Conservation (phyloP, 2,329 filamentous ascomycete genomes). For the Microcyclosporella mali region DNA sequence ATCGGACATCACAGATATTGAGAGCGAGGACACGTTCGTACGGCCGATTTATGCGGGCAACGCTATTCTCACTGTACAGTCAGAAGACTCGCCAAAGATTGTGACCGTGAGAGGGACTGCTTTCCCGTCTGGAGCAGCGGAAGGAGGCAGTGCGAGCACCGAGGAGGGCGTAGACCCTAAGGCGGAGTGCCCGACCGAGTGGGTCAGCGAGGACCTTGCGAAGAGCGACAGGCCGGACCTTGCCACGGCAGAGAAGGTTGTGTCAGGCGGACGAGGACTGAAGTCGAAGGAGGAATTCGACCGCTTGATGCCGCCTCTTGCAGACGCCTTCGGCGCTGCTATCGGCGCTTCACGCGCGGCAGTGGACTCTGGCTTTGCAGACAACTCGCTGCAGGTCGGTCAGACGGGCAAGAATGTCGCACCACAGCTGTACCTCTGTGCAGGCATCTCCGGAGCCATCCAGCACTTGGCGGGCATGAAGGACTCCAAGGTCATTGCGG, state of each 20-base stretch:
- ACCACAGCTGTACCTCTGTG: conserved; percentile 88
- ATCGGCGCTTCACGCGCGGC: conserved; percentile 92
- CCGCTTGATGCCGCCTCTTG: conserved; percentile 81
- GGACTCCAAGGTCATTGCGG: conserved; percentile 98
- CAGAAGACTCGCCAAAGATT: conserved; percentile 75
- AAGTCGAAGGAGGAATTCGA: conserved; percentile 99
- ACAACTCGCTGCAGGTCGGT: conserved; percentile 96
- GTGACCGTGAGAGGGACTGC: conserved; percentile 91
- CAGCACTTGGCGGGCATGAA: conserved; percentile 99
- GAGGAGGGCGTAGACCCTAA: conserved; percentile 83
- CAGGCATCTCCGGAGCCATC: conserved; percentile 93
- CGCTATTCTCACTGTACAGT: conserved; percentile 92
- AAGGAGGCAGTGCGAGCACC: conserved; percentile 67
- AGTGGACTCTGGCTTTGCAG: conserved; percentile 93
- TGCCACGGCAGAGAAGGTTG: conserved; percentile 78
- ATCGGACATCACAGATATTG: conserved; percentile 80
- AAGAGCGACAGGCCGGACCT: conserved; percentile 93
- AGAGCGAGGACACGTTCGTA: conserved; percentile 89
- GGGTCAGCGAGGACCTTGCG: conserved; percentile 87
- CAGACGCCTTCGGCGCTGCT: conserved; percentile 88
- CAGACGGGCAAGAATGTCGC: conserved; percentile 99
- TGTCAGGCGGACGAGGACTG: conserved; percentile 86
- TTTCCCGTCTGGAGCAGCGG: conserved; percentile 68
- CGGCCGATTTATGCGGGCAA: conserved; percentile 97
- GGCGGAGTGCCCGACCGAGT: conserved; percentile 65